Base-by-base conservation (phyloP, 2,329 filamentous ascomycete species). In the Colletotrichum coccodes region DNA sequence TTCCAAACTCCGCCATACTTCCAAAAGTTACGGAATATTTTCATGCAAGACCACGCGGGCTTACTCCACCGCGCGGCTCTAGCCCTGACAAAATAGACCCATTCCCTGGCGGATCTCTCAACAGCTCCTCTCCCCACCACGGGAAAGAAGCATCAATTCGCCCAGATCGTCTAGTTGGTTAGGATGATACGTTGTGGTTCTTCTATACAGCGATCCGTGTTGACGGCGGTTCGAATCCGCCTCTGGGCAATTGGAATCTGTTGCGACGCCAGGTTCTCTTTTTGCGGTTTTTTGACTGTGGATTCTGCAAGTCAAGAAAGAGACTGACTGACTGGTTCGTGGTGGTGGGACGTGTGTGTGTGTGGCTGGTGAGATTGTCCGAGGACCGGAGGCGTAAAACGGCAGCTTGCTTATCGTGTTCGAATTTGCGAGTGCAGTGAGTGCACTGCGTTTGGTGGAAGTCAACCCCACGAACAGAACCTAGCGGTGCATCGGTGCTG, bases 161-260 rank as follows among this genome's bases (percentile, higher is more conserved):
- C 63, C 40, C 63, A 66, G 63, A 66, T 66, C 63, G 63, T 66
- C 63, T 66, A 66, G 58, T 66, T 66, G 63, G 63, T 66, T 63
- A 66, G 63, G 63, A 66, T 66, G 63, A 66, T 66, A 66, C 63
- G 63, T 66, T 66, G 63, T 62, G 63, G 63, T 65, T 49, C 59
- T 60, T 59, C 16, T 61, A 49, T 60, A 66, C 63, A 46, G 58
- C 49, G 58, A 42, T 66, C 63, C 63, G 63, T 66, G 63, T 66
- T 66, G 63, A 66, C 63, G 63, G 63, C 63, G 63, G 63, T 66
- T 66, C 63, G 63, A 66, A 66, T 66, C 63, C 63, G 63, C 63
- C 63, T 66, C 63, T 66, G 63, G 40, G 63, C 63, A 66, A 23
- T 28, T 47, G 6, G 4, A 4, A 32, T 7, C 5, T 21, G 6